Percentiles rank a stretch among this genome's conserved stretches.
Evolutionary conservation across 1,139 yeast species (phyloP).

Genomic region (Geotrichum bryndzae): DNA sequence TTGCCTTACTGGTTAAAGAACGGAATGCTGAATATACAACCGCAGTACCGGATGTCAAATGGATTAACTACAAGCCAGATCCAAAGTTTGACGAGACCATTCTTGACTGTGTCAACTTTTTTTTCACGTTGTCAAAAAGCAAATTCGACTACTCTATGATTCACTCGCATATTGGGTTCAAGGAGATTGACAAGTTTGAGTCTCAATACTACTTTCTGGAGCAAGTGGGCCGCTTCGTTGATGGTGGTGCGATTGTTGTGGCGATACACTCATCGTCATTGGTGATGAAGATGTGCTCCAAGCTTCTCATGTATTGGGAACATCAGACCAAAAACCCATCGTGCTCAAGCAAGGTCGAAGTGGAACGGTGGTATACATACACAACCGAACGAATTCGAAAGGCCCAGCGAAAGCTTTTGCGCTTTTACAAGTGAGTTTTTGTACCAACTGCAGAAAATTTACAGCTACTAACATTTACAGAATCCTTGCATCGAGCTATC

Average conservation of each 20-base stretch:
- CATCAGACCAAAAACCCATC: slow-evolving; percentile 61
- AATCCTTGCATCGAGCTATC: slow-evolving; percentile 62
- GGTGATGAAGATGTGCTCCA: slow-evolving; percentile 59
- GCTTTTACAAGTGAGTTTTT: slow-evolving; percentile 48
- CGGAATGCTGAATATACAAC: slow-evolving; percentile 59
- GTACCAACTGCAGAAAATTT: neutral
- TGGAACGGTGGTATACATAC: slow-evolving; percentile 73
- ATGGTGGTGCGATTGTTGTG: slow-evolving; percentile 75
- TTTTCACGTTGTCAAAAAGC: slow-evolving; percentile 62
- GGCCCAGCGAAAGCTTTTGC: slow-evolving; percentile 72
- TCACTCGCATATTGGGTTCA: slow-evolving; percentile 53
- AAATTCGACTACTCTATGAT: slow-evolving; percentile 75
- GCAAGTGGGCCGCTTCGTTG: slow-evolving; percentile 64
- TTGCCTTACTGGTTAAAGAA: slow-evolving; percentile 71
- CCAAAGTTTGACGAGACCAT: slow-evolving; percentile 65
- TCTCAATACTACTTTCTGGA: slow-evolving; percentile 73
- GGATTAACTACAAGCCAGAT: slow-evolving; percentile 70
- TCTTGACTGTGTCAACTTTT: slow-evolving; percentile 66
- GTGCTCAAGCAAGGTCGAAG: slow-evolving; percentile 42
- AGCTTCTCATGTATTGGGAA: slow-evolving; percentile 64
- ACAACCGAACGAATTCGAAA: slow-evolving; percentile 82
- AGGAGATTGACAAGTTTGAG: slow-evolving; percentile 80
- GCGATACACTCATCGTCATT: slow-evolving; percentile 62
- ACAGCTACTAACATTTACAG: slow-evolving; percentile 22
- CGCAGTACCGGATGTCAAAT: slow-evolving; percentile 56